Evolutionary conservation across 176 grass and related monocot genomes (phyloP), one percentile per base, ranked within the genome.

Genomic region (Musa itinerans): DNA sequence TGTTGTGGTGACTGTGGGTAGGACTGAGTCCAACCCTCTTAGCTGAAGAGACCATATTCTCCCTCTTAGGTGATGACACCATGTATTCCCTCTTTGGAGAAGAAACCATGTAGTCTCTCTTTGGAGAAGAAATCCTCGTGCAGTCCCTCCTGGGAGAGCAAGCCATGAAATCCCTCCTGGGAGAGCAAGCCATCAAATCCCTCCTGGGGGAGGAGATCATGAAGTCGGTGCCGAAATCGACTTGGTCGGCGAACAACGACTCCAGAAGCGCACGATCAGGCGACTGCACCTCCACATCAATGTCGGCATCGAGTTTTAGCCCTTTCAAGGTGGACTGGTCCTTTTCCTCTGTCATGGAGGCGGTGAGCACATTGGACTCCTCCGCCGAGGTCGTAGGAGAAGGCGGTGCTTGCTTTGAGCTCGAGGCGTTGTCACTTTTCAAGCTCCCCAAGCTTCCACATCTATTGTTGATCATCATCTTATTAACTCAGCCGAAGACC

Each of bases 131-230:
- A 14, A 82, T 52, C 34, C 34, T 43, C 85, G 84, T 85, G 76
- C 74, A 87, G 55, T 90, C 89, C 2, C 89, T 81, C 78, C 76
- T 84, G 3, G 88, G 88, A 1, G 88, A 90, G 52, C 74, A 89
- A 5, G 53, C 17, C 87, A 83, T 75, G 69, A 80, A 86, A 54
- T 90, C 81, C 10, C 83, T 79, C 55, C 80, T 59, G 49, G 84
- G 88, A 53, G 84, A 86, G 69, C 81, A 82, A 50, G 75, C 78
- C 86, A 75, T 84, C 79, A 74, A 90, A 20, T 90, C 85, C 48
- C 80, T 70, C 65, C 21, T 81, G 1, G 89, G 89, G 19, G 89
- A 88, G 68, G 81, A 83, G 79, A 86, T 82, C 67, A 92, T 74
- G 83, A 92, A 92, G 72, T 92, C 86, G 14, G 17, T 59, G 1